phyloP scores from a whole-genome alignment of 2,329 filamentous ascomycete genomes.

The Monilinia aucupariae region DNA sequence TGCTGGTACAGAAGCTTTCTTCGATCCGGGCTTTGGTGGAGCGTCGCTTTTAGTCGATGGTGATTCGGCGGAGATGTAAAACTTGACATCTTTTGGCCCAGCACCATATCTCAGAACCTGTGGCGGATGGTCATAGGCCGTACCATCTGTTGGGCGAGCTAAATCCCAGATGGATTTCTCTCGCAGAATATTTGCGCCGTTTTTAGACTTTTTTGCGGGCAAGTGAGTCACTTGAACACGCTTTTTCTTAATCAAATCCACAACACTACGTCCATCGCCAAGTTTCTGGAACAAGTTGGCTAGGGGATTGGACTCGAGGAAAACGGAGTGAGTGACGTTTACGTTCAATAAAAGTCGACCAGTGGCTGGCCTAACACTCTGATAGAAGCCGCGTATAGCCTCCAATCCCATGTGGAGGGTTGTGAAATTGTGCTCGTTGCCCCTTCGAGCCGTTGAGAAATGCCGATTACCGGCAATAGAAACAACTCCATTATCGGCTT shows the following conservation, averaged over 20 bases:
- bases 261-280: constrained; percentile 25
- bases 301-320: constrained; percentile 47
- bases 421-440: constrained; percentile 19
- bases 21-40: constrained; percentile 30
- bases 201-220: constrained; percentile 33
- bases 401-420: constrained; percentile 48
- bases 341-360: constrained; percentile 56
- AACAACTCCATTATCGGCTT: constrained; percentile 36
- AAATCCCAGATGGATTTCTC: constrained; percentile 44
- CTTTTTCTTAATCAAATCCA: constrained; percentile 37
- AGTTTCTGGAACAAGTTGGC: constrained; percentile 36
- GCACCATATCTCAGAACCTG: constrained; percentile 38
- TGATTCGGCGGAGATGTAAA: constrained; percentile 43
- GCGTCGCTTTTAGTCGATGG: constrained; percentile 25
- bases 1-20: constrained; percentile 33
- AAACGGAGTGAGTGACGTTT: constrained; percentile 55
- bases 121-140: constrained; percentile 35
- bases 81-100: constrained; percentile 48
- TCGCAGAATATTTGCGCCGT: constrained; percentile 34
- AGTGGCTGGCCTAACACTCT: constrained; percentile 54
- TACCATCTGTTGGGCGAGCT: constrained; percentile 39
- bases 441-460: constrained; percentile 39
- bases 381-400: constrained; percentile 56
- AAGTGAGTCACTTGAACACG: constrained; percentile 40
- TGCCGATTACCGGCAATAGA: constrained; percentile 49